Conservation (phyloP, 345 rosid genomes). For the Melaleuca alternifolia region DNA sequence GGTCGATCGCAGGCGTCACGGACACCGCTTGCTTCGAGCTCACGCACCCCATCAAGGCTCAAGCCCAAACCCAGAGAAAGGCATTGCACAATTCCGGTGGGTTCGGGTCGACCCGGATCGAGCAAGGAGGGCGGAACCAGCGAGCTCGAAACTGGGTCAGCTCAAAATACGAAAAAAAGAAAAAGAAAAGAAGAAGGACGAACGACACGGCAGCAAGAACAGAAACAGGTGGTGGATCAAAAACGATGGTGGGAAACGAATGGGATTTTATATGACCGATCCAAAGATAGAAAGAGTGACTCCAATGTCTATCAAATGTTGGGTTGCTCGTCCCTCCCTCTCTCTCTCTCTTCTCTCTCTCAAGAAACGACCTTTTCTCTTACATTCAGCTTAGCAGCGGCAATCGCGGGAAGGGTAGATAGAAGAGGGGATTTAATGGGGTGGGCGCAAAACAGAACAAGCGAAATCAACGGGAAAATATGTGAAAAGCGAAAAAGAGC, state of each 20-base stretch:
- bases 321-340: background rate
- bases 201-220: background rate
- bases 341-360: background rate
- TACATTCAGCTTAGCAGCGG: background rate
- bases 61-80: background rate
- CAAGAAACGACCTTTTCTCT: background rate
- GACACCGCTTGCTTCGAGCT: conserved; percentile 91
- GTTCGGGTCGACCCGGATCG: background rate
- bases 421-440: background rate
- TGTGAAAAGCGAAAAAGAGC: background rate
- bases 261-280: background rate
- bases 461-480: conserved; percentile 13
- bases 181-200: background rate
- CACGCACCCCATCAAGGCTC: conserved; percentile 73
- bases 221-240: background rate
- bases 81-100: background rate
- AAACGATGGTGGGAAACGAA: background rate
- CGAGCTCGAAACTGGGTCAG: background rate
- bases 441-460: background rate
- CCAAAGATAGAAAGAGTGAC: background rate
- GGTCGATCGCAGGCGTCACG: conserved; percentile 79
- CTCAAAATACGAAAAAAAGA: background rate
- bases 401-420: conserved; percentile 2
- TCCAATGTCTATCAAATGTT: background rate
- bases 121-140: background rate